Evolutionary conservation across 2,329 filamentous ascomycete genomes (phyloP).

Genomic region (Knufia petricola): DNA sequence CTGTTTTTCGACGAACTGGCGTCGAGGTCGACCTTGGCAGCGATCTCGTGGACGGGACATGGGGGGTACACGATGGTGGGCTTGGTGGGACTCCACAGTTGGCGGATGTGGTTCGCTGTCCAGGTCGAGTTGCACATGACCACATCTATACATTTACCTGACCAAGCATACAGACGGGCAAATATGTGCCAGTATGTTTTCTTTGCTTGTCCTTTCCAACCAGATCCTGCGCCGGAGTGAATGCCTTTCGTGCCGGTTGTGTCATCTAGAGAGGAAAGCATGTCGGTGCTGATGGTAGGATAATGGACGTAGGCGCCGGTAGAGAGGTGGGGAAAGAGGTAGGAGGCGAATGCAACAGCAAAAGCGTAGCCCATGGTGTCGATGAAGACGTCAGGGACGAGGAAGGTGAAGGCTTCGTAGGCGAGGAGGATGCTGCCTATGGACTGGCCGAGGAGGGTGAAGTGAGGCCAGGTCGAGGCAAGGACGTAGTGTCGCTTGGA

Average conservation of each 20-base stretch:
- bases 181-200: slow-evolving; percentile 79
- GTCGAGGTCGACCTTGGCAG: slow-evolving; percentile 62
- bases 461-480: slow-evolving; percentile 76
- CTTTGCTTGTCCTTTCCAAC: slow-evolving; percentile 62
- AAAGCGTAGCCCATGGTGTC: slow-evolving; percentile 99
- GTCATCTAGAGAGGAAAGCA: slow-evolving; percentile 75
- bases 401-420: slow-evolving; percentile 83
- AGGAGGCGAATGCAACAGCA: slow-evolving; percentile 68
- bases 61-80: slow-evolving; percentile 70
- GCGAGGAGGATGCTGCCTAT: slow-evolving; percentile 78
- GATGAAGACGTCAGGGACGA: slow-evolving; percentile 87
- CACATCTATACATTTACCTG: slow-evolving; percentile 75
- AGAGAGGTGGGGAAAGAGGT: slow-evolving; percentile 69
- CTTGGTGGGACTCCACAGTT: slow-evolving; percentile 53
- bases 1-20: slow-evolving; percentile 42
- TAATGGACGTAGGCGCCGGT: slow-evolving; percentile 96
- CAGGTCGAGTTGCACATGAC: slow-evolving; percentile 97
- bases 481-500: slow-evolving; percentile 80
- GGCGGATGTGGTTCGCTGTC: slow-evolving; percentile 76
- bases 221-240: slow-evolving; percentile 72
- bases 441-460: slow-evolving; percentile 90
- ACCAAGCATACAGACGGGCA: slow-evolving; percentile 68
- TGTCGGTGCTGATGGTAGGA: slow-evolving; percentile 95
- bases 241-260: slow-evolving; percentile 57
- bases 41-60: slow-evolving; percentile 77